Conservation (phyloP, 768 basidiomycete genomes). For the Xerocomellus intermedius region DNA sequence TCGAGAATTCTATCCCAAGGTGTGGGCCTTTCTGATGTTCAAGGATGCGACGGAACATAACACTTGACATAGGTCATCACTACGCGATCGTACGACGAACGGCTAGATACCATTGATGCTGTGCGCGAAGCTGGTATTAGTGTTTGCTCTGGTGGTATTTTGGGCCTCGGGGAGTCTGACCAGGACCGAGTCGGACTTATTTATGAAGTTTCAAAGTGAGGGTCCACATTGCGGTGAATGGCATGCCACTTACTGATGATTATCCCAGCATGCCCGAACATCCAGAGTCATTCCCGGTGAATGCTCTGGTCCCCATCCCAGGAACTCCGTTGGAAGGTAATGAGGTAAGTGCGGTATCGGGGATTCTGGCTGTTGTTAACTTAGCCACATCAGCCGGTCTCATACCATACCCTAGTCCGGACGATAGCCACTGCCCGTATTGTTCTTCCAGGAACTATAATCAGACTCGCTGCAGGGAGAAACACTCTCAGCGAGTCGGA, state of each 20-base stretch:
- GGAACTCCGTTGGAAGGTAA: constrained; percentile 93
- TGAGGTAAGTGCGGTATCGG: constrained; percentile 49
- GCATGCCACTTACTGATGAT: constrained; percentile 2
- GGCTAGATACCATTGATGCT: constrained; percentile 83
- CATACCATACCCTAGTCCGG: constrained; percentile 80
- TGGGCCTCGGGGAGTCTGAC: constrained; percentile 91
- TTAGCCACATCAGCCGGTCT: constrained; percentile 56
- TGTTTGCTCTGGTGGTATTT: constrained; percentile 95
- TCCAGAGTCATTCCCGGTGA: constrained; percentile 98
- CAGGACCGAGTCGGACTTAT: constrained; percentile 90
- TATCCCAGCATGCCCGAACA: constrained; percentile 81
- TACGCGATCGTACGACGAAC: constrained; percentile 90
- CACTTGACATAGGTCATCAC: constrained; percentile 75
- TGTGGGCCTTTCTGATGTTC: constrained; percentile 30
- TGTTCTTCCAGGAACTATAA: constrained; percentile 88
- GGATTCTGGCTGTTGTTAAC: constrained; percentile 7
- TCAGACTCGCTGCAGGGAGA: constrained; percentile 91
- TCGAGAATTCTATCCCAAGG: constrained; percentile 92
- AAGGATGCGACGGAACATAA: neutral
- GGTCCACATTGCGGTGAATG: constrained; percentile 4
- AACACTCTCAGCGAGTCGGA: constrained; percentile 87
- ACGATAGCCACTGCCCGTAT: constrained; percentile 96
- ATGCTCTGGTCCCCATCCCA: constrained; percentile 92
- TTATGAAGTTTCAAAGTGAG: constrained; percentile 88
- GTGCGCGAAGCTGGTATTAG: constrained; percentile 95